Conservation (phyloP, 257 asterid species). For the Capsicum baccatum region DNA sequence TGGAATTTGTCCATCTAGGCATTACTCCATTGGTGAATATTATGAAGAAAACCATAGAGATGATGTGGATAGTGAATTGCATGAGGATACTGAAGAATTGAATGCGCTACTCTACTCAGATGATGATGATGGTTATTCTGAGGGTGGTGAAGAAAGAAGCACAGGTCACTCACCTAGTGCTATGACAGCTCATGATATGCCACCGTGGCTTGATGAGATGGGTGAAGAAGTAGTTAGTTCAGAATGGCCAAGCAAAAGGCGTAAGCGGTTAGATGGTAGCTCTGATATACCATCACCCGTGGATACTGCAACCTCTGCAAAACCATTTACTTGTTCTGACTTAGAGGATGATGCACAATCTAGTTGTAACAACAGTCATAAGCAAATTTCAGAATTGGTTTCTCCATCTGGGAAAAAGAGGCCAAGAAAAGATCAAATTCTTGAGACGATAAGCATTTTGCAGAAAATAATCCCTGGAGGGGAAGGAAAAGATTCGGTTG, state of each 20-base stretch:
- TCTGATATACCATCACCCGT: conserved; percentile 33
- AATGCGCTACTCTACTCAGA: conserved; percentile 90
- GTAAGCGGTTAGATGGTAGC: conserved; percentile 48
- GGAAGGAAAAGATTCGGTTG: conserved; percentile 59
- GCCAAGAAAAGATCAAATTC: conserved; percentile 60
- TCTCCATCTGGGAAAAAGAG: conserved; percentile 50
- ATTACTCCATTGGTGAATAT: conserved; percentile 35
- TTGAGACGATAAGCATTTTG: conserved; percentile 58
- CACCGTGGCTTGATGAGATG: conserved; percentile 46
- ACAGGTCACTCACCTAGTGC: conserved; percentile 92
- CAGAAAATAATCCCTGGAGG: conserved; percentile 65
- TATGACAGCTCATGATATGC: conserved; percentile 55
- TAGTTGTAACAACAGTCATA: conserved; percentile 47
- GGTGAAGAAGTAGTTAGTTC: conserved; percentile 75
- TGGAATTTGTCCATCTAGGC: conserved; percentile 34
- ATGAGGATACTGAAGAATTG: conserved; percentile 83
- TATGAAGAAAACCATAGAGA: conserved; percentile 45
- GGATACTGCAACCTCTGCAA: conserved; percentile 37
- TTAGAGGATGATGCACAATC: conserved; percentile 76
- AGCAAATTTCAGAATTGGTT: conserved; percentile 26
- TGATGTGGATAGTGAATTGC: conserved; percentile 59
- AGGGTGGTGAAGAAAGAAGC: conserved; percentile 78
- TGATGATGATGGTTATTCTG: conserved; percentile 45
- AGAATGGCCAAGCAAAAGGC: conserved; percentile 59
- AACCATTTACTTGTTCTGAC: conserved; percentile 40